Conservation (phyloP, 2,329 filamentous ascomycete genomes). For the Penicillium vulpinum region DNA sequence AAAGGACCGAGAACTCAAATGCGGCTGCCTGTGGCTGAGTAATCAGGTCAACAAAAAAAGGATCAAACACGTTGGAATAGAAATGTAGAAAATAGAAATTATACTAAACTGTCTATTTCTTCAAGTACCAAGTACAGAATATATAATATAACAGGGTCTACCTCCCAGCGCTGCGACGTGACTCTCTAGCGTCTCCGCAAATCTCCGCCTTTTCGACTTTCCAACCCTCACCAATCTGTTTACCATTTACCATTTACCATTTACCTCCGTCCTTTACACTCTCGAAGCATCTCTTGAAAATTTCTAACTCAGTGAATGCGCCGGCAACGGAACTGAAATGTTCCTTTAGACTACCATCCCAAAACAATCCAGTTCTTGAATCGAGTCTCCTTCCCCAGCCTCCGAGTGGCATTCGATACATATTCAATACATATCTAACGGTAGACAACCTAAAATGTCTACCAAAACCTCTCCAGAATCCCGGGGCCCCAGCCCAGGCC, state of each 20-base stretch:
- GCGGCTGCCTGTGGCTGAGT: conserved; percentile 27
- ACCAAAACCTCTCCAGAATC: conserved; percentile 29
- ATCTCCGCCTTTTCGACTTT: conserved; percentile 1
- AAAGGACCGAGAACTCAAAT: conserved; percentile 4
- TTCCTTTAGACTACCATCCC: conserved; percentile 10
- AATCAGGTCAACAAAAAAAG: conserved; percentile 8
- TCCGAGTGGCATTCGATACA: conserved; percentile 1
- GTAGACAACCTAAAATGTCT: conserved; percentile 24
- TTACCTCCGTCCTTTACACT: neutral
- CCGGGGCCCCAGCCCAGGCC: conserved; percentile 24
- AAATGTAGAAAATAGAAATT: neutral
- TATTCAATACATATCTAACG: neutral
- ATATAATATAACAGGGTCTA: neutral
- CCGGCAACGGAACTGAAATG: conserved; percentile 13
- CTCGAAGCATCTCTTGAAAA: neutral
- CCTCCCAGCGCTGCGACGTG: conserved; percentile 3
- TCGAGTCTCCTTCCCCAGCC: conserved; percentile 11
- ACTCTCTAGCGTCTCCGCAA: conserved; percentile 11
- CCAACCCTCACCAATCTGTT: neutral
- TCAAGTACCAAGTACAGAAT: neutral
- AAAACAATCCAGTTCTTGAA: conserved; percentile 4
- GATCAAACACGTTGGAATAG: neutral
- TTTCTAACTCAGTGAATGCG: neutral
- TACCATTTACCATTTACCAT: neutral
- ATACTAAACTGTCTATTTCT: neutral